A percentile compares a stretch with the other conserved stretches of the same genome.
These are phyloP conservation scores for Botryotinia globosa DNA, from an alignment of 2,329 filamentous ascomycete genomes.

Conservation along the genomic window DNA sequence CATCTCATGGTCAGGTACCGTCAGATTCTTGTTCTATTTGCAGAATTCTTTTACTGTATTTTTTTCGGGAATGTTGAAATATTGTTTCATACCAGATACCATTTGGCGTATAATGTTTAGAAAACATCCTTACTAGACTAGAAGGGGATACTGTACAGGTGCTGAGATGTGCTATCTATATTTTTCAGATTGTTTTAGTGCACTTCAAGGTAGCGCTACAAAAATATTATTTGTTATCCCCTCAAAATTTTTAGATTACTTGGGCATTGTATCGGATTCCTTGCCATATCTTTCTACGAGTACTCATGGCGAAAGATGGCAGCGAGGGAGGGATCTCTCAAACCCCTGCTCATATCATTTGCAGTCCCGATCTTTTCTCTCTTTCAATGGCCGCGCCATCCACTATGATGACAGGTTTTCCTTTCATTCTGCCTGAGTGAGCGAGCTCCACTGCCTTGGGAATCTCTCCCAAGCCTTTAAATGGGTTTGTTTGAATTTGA, in stretches of 20 bases:
- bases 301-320: background rate
- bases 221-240: background rate
- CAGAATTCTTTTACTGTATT: conserved; percentile 2
- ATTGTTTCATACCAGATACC: conserved; percentile 17
- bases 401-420: conserved; percentile 54
- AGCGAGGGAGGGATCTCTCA: background rate
- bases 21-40: conserved; percentile 12
- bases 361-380: conserved; percentile 28
- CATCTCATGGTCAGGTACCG: conserved; percentile 19
- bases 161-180: conserved; percentile 13
- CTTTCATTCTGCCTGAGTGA: conserved; percentile 51
- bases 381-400: conserved; percentile 42
- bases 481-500: conserved; percentile 49
- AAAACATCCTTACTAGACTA: conserved; percentile 8
- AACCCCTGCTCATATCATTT: conserved; percentile 24
- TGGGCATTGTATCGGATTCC: background rate
- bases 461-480: conserved; percentile 52
- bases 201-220: background rate
- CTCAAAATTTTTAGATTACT: background rate
- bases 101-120: conserved; percentile 14
- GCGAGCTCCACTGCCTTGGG: conserved; percentile 50
- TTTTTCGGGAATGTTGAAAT: conserved; percentile 4
- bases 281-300: background rate
- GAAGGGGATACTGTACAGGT: conserved; percentile 1
- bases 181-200: background rate